These are phyloP conservation scores for Phytophthora citrophthora DNA, from an alignment of 352 stramenopile species.

Conservation along the genomic window DNA sequence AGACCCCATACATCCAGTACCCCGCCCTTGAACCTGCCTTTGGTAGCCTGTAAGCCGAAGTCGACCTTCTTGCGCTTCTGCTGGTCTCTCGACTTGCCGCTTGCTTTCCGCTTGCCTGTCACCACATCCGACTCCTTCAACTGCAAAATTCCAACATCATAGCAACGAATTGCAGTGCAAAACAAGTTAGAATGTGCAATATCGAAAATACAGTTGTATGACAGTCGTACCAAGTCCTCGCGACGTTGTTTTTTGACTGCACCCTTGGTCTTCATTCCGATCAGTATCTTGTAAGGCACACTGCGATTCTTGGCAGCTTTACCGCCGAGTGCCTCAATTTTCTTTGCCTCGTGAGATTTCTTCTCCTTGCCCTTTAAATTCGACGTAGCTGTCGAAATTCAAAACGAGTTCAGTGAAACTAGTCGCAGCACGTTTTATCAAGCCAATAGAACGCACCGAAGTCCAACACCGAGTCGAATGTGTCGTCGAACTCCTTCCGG, in stretches of 20 bases:
- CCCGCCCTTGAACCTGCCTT: slow-evolving; percentile 76
- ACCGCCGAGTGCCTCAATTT: slow-evolving; percentile 72
- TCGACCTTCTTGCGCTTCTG: slow-evolving; percentile 78
- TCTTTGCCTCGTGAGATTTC: slow-evolving; percentile 74
- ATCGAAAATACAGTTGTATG: not conserved
- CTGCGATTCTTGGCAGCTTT: slow-evolving; percentile 62
- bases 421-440: slow-evolving; percentile 5
- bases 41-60: slow-evolving; percentile 77
- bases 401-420: not conserved
- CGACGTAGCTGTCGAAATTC: slow-evolving; percentile 36
- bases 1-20: slow-evolving; percentile 71
- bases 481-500: slow-evolving; percentile 78
- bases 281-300: slow-evolving; percentile 78
- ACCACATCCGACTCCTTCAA: slow-evolving; percentile 75
- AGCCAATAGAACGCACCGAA: slow-evolving; percentile 50
- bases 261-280: slow-evolving; percentile 73
- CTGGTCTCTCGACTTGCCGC: slow-evolving; percentile 45
- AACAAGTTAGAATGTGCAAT: not conserved
- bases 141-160: slow-evolving; percentile 33
- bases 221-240: slow-evolving; percentile 57
- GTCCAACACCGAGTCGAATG: slow-evolving; percentile 73
- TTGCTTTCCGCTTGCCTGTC: slow-evolving; percentile 66
- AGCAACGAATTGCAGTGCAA: not conserved
- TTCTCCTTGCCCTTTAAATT: slow-evolving; percentile 84
- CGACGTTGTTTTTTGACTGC: slow-evolving; percentile 56